Base-by-base conservation (phyloP, 2,329 filamentous ascomycete species). In the Cercospora sojina region DNA sequence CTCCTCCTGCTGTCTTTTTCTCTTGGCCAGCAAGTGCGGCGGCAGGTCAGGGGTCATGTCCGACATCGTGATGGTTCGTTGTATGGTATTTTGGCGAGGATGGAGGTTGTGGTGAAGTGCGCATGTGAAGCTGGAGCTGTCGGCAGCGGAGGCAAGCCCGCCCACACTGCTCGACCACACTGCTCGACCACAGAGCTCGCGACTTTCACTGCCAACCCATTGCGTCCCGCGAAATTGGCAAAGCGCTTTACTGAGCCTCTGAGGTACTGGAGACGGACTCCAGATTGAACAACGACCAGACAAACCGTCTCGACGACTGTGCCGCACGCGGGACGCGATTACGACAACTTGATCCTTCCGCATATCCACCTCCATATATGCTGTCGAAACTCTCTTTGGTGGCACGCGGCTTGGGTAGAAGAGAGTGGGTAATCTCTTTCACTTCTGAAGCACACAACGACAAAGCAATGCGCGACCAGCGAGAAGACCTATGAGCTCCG, bases 11-110 rank as follows among this genome's bases (percentile, higher is more conserved):
- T 83, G 71, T 77, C 80, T 80, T 83, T 87, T 79, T 69, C 79
- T 75, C 77, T 86, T 83, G 10, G 83, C 72, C 35, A 86, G 75
- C 49, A 90, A 83, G 68, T 91, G 87, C 4, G 90, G 84, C 12
- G 91, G 90, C 25, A 93, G 78, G 67, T 88, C 83, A 13, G 91
- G 90, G 5, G 90, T 90, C 74, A 91, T 88, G 35, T 86, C 87
- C 59, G 88, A 81, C 89, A 91, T 91, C 20, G 18, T 49, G 49
- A 5, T 59, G 35, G 55, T 61, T 51, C 5, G 63, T 64, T 55
- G 29, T 12, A 43, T 20, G 18, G 32, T 29, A 25, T 3, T n/a
- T 56, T 31, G 13, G 13, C 25, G 51, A 56, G 51, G 51, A 18
- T 38, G 25, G 31, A 9, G 49, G 49, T 56, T 29, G 27, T 59